Percentiles rank a stretch among this genome's conserved stretches.
These are phyloP conservation scores for Tilletia horrida DNA, from an alignment of 1,284 basidiomycete genomes.

Conservation along the genomic window DNA sequence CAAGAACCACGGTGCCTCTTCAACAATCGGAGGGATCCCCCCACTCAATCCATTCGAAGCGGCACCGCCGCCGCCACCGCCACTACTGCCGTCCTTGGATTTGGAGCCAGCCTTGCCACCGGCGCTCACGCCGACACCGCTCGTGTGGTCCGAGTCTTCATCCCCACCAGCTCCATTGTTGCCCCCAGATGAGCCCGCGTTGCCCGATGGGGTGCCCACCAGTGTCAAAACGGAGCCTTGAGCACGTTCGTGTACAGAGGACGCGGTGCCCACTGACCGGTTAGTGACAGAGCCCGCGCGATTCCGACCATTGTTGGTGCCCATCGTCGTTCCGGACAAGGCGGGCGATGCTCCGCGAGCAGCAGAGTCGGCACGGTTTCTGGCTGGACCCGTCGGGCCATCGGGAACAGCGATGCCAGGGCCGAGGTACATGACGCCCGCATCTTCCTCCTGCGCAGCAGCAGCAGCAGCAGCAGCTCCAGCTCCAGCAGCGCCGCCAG, in stretches of 20 bases:
- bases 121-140: too few relatives aligned
- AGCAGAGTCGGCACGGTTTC: constrained; percentile 5
- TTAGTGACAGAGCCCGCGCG: constrained; percentile 10
- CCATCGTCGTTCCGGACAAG: constrained; percentile 12
- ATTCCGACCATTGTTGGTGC: not conserved
- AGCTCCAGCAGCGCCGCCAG: not conserved
- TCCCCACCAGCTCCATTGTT: not conserved
- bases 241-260: not conserved
- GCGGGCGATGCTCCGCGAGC: constrained; percentile 11
- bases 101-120: not conserved
- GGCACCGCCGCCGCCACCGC: not conserved
- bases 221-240: not conserved
- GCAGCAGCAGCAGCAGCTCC: not conserved
- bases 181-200: not conserved
- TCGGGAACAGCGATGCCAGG: constrained; percentile 46
- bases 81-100: not conserved
- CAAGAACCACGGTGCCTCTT: constrained; percentile 71
- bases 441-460: constrained; percentile 23
- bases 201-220: not conserved
- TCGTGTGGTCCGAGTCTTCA: not conserved
- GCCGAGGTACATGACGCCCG: constrained; percentile 43
- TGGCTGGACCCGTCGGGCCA: constrained; percentile 30
- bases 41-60: not conserved
- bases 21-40: constrained; percentile 22
- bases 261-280: constrained; percentile 1